A percentile compares a stretch with the other conserved stretches of the same genome.
Evolutionary conservation across 768 basidiomycete genomes (phyloP).

Genomic region (Multifurca ochricompacta): DNA sequence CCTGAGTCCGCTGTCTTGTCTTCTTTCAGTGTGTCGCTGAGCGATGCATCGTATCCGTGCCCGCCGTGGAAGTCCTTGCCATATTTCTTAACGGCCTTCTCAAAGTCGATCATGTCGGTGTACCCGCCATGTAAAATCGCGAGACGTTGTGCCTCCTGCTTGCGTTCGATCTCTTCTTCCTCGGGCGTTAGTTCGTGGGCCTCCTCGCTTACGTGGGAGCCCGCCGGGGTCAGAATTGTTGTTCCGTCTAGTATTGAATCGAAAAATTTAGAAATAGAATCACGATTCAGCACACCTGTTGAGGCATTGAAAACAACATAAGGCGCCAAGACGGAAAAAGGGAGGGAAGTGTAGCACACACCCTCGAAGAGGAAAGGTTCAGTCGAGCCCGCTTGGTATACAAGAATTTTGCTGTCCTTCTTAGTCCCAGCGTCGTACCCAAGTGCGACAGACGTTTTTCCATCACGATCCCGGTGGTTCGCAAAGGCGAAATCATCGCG

Average conservation of each 20-base stretch:
- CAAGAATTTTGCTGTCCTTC: constrained; percentile 54
- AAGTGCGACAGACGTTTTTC: constrained; percentile 46
- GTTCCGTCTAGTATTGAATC: constrained; percentile 64
- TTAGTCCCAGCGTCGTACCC: constrained; percentile 49
- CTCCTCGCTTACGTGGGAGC: constrained; percentile 23
- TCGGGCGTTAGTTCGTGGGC: constrained; percentile 16
- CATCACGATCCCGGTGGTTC: constrained; percentile 58
- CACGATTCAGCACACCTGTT: constrained; percentile 63
- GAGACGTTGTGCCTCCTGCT: constrained; percentile 47
- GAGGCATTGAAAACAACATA: neutral
- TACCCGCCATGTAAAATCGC: constrained; percentile 46
- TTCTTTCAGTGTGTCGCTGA: constrained; percentile 31
- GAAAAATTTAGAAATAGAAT: constrained; percentile 67
- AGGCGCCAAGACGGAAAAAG: neutral
- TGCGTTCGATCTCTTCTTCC: constrained; percentile 40
- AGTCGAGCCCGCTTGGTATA: constrained; percentile 57
- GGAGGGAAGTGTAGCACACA: constrained; percentile 24
- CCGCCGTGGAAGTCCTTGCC: constrained; percentile 38
- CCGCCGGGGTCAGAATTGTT: constrained; percentile 41
- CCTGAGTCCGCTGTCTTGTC: constrained; percentile 24
- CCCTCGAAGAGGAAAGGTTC: constrained; percentile 62
- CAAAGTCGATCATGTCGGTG: constrained; percentile 43
- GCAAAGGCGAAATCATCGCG: constrained; percentile 53
- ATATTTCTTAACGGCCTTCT: constrained; percentile 36
- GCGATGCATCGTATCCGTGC: constrained; percentile 39